Conservation (phyloP, 768 basidiomycete species). For the Galerina marginata region DNA sequence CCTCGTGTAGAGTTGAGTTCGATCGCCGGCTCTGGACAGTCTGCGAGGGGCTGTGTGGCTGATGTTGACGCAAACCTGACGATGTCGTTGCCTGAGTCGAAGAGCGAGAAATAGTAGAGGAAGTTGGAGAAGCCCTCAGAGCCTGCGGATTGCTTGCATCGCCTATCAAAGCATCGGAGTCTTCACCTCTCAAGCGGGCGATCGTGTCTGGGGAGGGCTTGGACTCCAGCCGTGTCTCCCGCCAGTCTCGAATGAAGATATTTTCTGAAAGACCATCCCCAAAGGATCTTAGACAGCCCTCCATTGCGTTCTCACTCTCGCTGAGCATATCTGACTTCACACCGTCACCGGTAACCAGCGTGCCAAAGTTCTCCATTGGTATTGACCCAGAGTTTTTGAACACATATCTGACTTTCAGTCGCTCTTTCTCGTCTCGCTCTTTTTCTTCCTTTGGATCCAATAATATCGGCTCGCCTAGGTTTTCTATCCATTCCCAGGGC, state of each 20-base stretch:
- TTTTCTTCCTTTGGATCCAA: slow-evolving; percentile 48
- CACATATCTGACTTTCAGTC: slow-evolving; percentile 35
- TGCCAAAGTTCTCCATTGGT: slow-evolving; percentile 73
- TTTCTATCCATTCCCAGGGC: slow-evolving; percentile 90
- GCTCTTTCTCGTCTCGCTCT: slow-evolving; percentile 45
- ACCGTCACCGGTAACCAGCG: slow-evolving; percentile 67
- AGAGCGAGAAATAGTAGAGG: slow-evolving; percentile 47
- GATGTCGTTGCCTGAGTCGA: slow-evolving; percentile 55
- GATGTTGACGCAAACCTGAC: slow-evolving; percentile 47
- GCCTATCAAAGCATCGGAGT: slow-evolving; percentile 16
- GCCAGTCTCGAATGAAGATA: slow-evolving; percentile 77
- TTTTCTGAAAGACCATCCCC: slow-evolving; percentile 72
- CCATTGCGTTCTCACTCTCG: slow-evolving; percentile 37
- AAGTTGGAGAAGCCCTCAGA: slow-evolving; percentile 45
- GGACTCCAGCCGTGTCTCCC: slow-evolving; percentile 63
- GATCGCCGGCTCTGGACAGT: slow-evolving; percentile 44
- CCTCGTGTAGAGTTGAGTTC: slow-evolving; percentile 44
- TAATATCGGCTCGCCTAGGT: slow-evolving; percentile 62
- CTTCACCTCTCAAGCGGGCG: slow-evolving; percentile 25
- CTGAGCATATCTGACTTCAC: slow-evolving; percentile 36
- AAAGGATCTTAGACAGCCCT: slow-evolving; percentile 59
- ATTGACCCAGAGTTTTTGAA: slow-evolving; percentile 75
- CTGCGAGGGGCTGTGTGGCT: slow-evolving; percentile 53
- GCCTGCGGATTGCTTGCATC: slow-evolving; percentile 17
- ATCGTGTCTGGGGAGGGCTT: slow-evolving; percentile 27